Evolutionary conservation across 768 basidiomycete genomes (phyloP).

Genomic region (Rhodotorula graminis): DNA sequence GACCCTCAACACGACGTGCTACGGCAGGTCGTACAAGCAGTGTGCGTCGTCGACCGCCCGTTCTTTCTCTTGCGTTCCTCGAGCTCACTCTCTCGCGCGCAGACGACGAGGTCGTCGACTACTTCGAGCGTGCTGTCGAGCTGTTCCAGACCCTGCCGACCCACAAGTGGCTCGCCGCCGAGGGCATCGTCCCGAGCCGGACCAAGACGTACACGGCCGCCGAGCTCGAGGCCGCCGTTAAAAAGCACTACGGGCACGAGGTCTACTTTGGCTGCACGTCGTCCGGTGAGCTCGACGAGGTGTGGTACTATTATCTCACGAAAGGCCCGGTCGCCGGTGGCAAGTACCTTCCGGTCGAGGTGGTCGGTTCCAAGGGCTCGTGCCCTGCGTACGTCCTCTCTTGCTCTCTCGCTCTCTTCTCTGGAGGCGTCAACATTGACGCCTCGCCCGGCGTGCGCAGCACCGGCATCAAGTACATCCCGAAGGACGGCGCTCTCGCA

Average conservation of each 20-base stretch:
- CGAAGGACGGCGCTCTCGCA: background rate
- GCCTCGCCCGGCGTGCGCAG: conserved; percentile 35
- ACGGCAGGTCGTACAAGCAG: conserved; percentile 32
- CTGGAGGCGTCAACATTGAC: conserved; percentile 37
- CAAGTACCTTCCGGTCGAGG: conserved; percentile 16
- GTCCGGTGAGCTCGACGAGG: conserved; percentile 11
- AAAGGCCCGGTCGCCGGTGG: conserved; percentile 35
- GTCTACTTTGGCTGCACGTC: conserved; percentile 1
- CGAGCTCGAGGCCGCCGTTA: conserved; percentile 20
- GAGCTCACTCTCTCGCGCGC: background rate
- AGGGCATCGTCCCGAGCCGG: conserved; percentile 68
- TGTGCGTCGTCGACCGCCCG: background rate
- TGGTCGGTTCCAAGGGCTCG: conserved; percentile 3
- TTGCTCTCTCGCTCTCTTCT: conserved; percentile 56
- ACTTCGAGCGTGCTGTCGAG: conserved; percentile 42
- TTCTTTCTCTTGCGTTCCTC: no score
- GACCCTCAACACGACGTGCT: conserved; percentile 44
- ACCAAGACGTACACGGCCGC: conserved; percentile 57
- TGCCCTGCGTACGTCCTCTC: conserved; percentile 51
- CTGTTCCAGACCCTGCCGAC: conserved; percentile 60
- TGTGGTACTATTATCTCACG: conserved; percentile 23
- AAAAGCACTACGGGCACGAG: conserved; percentile 26
- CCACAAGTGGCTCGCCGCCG: conserved; percentile 63
- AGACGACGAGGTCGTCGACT: conserved; percentile 43
- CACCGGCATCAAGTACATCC: background rate